Conservation (phyloP, 1,139 yeast species). For the Saccharomycopsis hybrid region DNA sequence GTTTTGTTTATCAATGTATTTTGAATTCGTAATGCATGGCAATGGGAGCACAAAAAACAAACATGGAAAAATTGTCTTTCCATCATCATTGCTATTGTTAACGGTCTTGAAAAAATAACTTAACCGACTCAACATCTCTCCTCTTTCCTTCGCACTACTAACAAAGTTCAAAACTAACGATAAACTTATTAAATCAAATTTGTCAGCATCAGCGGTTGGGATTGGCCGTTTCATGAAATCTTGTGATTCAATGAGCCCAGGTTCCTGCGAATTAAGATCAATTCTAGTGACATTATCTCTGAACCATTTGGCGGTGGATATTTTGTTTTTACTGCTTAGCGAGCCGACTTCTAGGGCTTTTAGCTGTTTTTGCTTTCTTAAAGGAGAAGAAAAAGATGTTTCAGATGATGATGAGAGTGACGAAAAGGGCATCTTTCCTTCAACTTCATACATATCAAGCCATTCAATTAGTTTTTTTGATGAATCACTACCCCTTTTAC, state of each 20-base stretch:
- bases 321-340: conserved; percentile 57
- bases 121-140: conserved; percentile 66
- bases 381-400: no score
- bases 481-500: conserved; percentile 82
- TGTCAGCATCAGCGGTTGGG: conserved; percentile 40
- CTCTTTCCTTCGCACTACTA: conserved; percentile 62
- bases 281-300: conserved; percentile 45
- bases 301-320: conserved; percentile 53
- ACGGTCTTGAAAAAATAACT: conserved; percentile 43
- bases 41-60: conserved; percentile 80
- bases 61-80: conserved; percentile 29
- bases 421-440: conserved; percentile 23
- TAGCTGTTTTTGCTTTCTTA: conserved; percentile 22
- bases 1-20: conserved; percentile 54
- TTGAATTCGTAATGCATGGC: conserved; percentile 77
- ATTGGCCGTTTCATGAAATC: conserved; percentile 78
- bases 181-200: conserved; percentile 66
- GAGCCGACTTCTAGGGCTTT: conserved; percentile 80
- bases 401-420: no score
- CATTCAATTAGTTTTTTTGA: conserved; percentile 69
- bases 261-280: conserved; percentile 78
- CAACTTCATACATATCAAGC: conserved; percentile 39
- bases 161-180: conserved; percentile 87
- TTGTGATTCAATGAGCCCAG: conserved; percentile 55
- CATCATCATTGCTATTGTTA: not conserved